Base-by-base conservation (phyloP, 2,329 filamentous ascomycete genomes). In the Monosporascus sp. region DNA sequence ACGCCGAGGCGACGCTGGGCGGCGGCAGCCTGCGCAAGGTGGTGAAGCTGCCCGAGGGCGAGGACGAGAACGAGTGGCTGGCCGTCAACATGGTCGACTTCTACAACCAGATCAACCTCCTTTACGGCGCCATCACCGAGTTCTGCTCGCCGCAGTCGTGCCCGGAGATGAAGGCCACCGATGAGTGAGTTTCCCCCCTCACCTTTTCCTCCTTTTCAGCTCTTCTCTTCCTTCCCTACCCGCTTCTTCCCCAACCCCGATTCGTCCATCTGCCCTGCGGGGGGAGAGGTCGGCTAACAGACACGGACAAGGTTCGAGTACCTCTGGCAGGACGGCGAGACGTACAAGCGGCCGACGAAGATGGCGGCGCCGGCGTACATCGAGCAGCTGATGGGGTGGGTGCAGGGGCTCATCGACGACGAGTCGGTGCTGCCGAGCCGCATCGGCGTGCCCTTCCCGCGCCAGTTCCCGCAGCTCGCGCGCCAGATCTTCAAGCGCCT, bases 111-210 rank as follows among this genome's bases (percentile, higher is more conserved):
- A 96, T 99, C 78, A 99, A 99, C 75, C 82, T 99, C 37, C 86
- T 99, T 55, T 99, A 99, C 71, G 95, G 95, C 55, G 94, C 94
- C 61, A 99, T 99, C 69, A 99, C 94, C 55, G 94, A 99, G 70
- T 99, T 99, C 74, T 99, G 94, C 79, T 97, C 94, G 26, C 93
- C 94, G 35, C 88, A 94, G 70, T 91, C 91, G 60, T 99, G 94
- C 71, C 94, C 94, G 1, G 94, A 97, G 76, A 99, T 99, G 94
- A 99, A 99, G 74, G 94, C 94, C n/a, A 99, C 94, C 9, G 95
- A 99, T 75, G 94, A 99, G 88, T 94, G 80, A 60, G 84, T 60
- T 27, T 20, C 20, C 9, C 17, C 17, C 19, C 2, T 19, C 6
- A 41, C 38, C 17, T 41, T 20, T 31, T 31, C 27, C 27, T 31